Evolutionary conservation across 2,329 filamentous ascomycete genomes (phyloP).

Genomic region (Hirsutella minnesotensis): DNA sequence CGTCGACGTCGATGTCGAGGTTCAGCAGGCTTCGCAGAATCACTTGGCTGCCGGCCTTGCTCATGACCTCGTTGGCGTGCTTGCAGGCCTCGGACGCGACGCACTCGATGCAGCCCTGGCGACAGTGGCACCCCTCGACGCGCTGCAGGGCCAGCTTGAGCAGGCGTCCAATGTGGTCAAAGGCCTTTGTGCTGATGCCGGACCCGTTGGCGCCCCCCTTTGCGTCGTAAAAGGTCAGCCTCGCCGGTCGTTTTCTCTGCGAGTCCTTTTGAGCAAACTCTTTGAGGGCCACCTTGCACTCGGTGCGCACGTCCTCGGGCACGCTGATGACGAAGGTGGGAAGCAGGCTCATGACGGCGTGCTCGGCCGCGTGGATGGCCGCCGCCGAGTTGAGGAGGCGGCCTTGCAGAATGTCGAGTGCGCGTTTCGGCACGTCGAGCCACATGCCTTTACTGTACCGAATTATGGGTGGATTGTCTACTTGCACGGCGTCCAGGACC

Average conservation of each 20-base stretch:
- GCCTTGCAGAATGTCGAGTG: constrained; percentile 66
- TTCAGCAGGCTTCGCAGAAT: constrained; percentile 67
- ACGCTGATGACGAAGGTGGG: constrained; percentile 84
- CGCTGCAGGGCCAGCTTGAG: constrained; percentile 64
- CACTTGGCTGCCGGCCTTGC: constrained; percentile 76
- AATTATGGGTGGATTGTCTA: constrained; percentile 86
- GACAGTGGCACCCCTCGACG: constrained; percentile 64
- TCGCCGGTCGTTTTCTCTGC: constrained; percentile 68
- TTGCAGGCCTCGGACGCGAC: constrained; percentile 77
- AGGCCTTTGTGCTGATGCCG: constrained; percentile 84
- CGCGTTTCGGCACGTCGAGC: constrained; percentile 75
- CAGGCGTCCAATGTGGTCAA: constrained; percentile 78
- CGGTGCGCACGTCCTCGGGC: constrained; percentile 84
- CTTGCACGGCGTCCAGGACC: constrained; percentile 82
- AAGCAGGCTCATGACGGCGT: constrained; percentile 76
- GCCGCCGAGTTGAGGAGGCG: constrained; percentile 70
- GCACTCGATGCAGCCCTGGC: constrained; percentile 79
- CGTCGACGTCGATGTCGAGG: constrained; percentile 68
- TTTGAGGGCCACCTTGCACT: constrained; percentile 83
- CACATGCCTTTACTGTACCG: constrained; percentile 84
- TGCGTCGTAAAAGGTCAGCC: constrained; percentile 88
- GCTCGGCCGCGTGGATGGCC: constrained; percentile 89
- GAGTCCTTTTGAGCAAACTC: constrained; percentile 67
- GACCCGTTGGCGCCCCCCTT: constrained; percentile 77
- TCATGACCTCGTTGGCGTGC: constrained; percentile 84